A percentile compares a stretch with the other conserved stretches of the same genome.
phyloP scores from a whole-genome alignment of 2,329 filamentous ascomycete genomes.

The Colletotrichum sp. region DNA sequence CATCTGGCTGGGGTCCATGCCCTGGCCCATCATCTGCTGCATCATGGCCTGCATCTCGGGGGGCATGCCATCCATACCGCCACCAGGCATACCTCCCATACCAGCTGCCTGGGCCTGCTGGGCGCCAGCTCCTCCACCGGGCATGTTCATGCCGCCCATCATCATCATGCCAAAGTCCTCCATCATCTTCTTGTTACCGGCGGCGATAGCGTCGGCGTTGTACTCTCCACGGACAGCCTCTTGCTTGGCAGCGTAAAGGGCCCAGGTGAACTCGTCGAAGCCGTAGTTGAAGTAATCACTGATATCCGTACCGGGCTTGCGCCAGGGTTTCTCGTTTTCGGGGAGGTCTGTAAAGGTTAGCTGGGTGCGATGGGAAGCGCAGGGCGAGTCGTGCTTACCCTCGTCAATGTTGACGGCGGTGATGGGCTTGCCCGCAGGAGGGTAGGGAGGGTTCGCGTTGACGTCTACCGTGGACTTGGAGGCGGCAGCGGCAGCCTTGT shows the following conservation, averaged over 20 bases:
- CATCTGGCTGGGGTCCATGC: slow-evolving; percentile 72
- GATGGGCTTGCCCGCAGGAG: slow-evolving; percentile 80
- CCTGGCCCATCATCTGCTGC: slow-evolving; percentile 72
- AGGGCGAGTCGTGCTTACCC: slow-evolving; percentile 40
- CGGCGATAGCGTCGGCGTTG: slow-evolving; percentile 66
- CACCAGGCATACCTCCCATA: slow-evolving; percentile 57
- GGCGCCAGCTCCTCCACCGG: slow-evolving; percentile 36
- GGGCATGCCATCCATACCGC: slow-evolving; percentile 65
- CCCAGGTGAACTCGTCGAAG: slow-evolving; percentile 98
- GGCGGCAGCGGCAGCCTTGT: slow-evolving; percentile 67
- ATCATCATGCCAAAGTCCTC: slow-evolving; percentile 73
- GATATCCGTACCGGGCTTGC: slow-evolving; percentile 90
- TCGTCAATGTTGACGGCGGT: slow-evolving; percentile 77
- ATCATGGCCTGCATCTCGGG: slow-evolving; percentile 73
- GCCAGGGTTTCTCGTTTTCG: slow-evolving; percentile 92
- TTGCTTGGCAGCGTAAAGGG: slow-evolving; percentile 90
- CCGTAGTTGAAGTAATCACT: slow-evolving; percentile 99
- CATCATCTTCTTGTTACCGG: slow-evolving; percentile 79
- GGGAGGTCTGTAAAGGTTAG: slow-evolving; percentile 58
- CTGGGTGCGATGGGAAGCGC: not conserved
- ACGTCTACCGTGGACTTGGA: slow-evolving; percentile 86
- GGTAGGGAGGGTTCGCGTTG: slow-evolving; percentile 80
- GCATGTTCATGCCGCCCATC: slow-evolving; percentile 62
- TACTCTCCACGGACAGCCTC: slow-evolving; percentile 79
- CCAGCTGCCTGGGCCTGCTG: slow-evolving; percentile 31